phyloP scores from a whole-genome alignment of 352 stramenopile genomes.

The Stramenopiles sp. region DNA sequence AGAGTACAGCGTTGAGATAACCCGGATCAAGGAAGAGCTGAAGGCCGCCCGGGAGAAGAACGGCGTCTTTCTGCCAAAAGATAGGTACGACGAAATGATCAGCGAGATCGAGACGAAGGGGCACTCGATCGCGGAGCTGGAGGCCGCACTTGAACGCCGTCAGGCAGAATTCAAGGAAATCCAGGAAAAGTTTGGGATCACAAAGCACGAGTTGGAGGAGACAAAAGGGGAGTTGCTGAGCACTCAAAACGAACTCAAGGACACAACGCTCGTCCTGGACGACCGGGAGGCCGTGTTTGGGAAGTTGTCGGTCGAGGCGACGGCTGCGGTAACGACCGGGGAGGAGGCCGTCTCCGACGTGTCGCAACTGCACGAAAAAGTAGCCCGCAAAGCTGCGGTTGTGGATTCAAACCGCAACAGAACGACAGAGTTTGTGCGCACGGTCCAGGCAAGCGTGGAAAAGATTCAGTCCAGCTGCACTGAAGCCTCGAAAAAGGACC shows the following conservation, averaged over 20 bases:
- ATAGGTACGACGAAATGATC: constrained; percentile 68
- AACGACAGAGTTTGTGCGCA: neutral
- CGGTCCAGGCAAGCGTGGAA: no score
- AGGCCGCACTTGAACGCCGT: constrained; percentile 32
- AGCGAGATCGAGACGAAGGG: constrained; percentile 48
- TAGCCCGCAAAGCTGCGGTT: constrained; percentile 20
- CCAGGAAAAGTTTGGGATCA: constrained; percentile 14
- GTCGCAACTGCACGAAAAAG: constrained; percentile 13
- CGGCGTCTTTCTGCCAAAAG: constrained; percentile 62
- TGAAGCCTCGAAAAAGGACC: no score
- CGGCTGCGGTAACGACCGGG: constrained; percentile 20
- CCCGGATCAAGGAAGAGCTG: constrained; percentile 49
- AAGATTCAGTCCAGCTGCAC: no score
- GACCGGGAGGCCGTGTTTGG: constrained; percentile 13
- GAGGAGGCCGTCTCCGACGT: constrained; percentile 14
- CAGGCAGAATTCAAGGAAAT: neutral
- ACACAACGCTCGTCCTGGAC: constrained; percentile 18
- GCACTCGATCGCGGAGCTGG: constrained; percentile 39
- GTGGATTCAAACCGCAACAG: constrained; percentile 17
- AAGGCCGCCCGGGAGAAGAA: constrained; percentile 62
- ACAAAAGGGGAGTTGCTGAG: constrained; percentile 19
- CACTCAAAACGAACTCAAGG: constrained; percentile 16
- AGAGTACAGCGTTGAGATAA: constrained; percentile 70
- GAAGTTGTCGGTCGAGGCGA: constrained; percentile 17
- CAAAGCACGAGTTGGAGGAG: constrained; percentile 16